phyloP scores from a whole-genome alignment of 1,139 yeast species.

The Yamadazyma mexicana region DNA sequence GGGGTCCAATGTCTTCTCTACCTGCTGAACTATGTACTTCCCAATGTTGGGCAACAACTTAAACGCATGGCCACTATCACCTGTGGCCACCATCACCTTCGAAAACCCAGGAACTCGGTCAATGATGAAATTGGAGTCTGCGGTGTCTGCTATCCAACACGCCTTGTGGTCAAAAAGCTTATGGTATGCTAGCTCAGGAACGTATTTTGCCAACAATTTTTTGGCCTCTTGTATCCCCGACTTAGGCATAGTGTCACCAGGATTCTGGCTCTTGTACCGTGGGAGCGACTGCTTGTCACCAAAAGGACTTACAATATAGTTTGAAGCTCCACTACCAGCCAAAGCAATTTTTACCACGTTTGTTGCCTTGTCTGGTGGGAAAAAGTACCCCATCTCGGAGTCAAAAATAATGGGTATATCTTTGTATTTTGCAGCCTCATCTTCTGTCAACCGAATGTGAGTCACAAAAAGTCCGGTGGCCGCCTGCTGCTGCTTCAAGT shows the following conservation, averaged over 20 bases:
- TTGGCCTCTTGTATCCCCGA: constrained; percentile 12
- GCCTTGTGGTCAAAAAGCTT: constrained; percentile 32
- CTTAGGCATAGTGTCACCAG: constrained; percentile 36
- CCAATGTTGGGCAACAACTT: constrained; percentile 31
- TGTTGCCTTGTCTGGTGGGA: constrained; percentile 33
- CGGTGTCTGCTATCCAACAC: constrained; percentile 51
- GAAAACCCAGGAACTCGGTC: constrained; percentile 34
- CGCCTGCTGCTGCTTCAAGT: constrained; percentile 29
- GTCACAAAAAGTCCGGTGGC: constrained; percentile 41
- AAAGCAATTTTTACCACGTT: constrained; percentile 22
- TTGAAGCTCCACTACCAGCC: constrained; percentile 34
- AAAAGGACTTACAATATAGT: constrained; percentile 24
- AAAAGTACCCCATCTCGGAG: constrained; percentile 45
- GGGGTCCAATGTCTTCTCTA: constrained; percentile 15
- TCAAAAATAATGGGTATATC: constrained; percentile 32
- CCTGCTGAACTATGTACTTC: constrained; percentile 9
- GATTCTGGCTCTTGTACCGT: constrained; percentile 28
- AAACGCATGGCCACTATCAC: constrained; percentile 34
- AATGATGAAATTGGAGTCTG: constrained; percentile 41
- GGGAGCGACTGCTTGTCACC: constrained; percentile 29
- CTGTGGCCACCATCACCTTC: constrained; percentile 38
- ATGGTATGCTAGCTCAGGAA: constrained; percentile 41
- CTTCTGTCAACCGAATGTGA: constrained; percentile 26
- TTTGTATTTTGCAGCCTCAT: constrained; percentile 24
- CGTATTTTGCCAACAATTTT: constrained; percentile 13